Evolutionary conservation across 495 filamentous ascomycete species (phyloP), one percentile per base, ranked within the genome.

Genomic region (Penicillium waksmanii): DNA sequence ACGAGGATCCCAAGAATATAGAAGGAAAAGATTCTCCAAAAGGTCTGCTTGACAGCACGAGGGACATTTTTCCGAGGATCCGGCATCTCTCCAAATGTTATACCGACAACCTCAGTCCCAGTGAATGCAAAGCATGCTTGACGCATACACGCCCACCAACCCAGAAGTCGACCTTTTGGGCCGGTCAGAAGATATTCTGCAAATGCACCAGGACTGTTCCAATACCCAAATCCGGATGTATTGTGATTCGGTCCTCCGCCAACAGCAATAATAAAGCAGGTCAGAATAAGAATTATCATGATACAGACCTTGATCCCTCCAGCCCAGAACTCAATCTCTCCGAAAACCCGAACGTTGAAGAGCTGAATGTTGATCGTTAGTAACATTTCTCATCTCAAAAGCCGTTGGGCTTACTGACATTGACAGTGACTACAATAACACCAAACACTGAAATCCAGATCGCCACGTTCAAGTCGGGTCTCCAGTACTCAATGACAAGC

Each of bases 401-500:
- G 23, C 23, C 23, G 23, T 3, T 23, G 23, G 3, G 23, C 3
- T 23, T 3, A 23, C 23, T 23, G 3, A 36, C 35, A 13, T 36
- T 36, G 35, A 82, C 69, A 1, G 64, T 17, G n/a, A 65, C 61
- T 5, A 81, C 68, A 3, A 69, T 63, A 38, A 73, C 59, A 3
- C 81, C 63, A 63, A 91, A 93, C 18, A 91, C 77, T 57, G 91
- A 85, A 61, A 93, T 81, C 61, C 87, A 77, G 11, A 90, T 86
- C 6, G 69, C 84, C 49, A 79, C 72, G 54, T 82, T 87, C 21
- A 87, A 70, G 43, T 79, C 71, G 7, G 73, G 69, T 27, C 70
- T 57, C 92, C 92, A 96, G 59, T 82, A 90, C 48, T 88, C 76
- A n/a, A 96, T 84, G 3, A 93, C 87, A 8, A 95, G 71, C 55